These are phyloP conservation scores for Pistacia integerrima DNA, from an alignment of 345 rosid species.

Conservation along the genomic window DNA sequence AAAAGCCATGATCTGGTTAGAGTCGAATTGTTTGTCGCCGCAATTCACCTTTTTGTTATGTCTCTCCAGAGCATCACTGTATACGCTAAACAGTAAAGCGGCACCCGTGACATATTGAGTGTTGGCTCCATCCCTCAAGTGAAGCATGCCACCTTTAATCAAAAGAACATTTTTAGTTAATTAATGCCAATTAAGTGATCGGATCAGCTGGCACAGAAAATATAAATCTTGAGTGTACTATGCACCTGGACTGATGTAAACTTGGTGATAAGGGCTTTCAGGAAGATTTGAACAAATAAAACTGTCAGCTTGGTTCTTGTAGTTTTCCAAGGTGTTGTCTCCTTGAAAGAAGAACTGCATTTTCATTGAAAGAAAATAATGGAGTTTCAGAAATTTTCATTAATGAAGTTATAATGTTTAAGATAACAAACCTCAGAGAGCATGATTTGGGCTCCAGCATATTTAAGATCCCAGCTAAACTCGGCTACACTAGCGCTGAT, in stretches of 20 bases:
- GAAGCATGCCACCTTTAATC: constrained; percentile 67
- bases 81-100: constrained; percentile 55
- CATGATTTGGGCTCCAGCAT: constrained; percentile 79
- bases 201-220: too few relatives aligned
- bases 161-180: neutral
- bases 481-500: constrained; percentile 64
- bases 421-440: constrained; percentile 53
- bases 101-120: constrained; percentile 74
- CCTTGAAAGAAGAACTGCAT: constrained; percentile 65
- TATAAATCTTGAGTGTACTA: neutral
- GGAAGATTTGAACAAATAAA: constrained; percentile 76
- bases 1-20: constrained; percentile 50
- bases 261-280: constrained; percentile 66
- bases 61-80: constrained; percentile 49
- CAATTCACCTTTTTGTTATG: constrained; percentile 53
- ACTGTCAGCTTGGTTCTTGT: constrained; percentile 74
- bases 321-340: constrained; percentile 33
- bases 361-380: neutral
- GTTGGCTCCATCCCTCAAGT: constrained; percentile 91
- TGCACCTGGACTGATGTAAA: constrained; percentile 61
- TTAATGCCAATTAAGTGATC: too few relatives aligned
- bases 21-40: constrained; percentile 52
- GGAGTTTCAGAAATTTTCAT: constrained; percentile 7
- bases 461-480: constrained; percentile 96
- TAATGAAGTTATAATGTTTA: constrained; percentile 8